These are phyloP conservation scores for Nigrograna mackinnonii DNA, from an alignment of 2,329 filamentous ascomycete genomes.

Conservation along the genomic window DNA sequence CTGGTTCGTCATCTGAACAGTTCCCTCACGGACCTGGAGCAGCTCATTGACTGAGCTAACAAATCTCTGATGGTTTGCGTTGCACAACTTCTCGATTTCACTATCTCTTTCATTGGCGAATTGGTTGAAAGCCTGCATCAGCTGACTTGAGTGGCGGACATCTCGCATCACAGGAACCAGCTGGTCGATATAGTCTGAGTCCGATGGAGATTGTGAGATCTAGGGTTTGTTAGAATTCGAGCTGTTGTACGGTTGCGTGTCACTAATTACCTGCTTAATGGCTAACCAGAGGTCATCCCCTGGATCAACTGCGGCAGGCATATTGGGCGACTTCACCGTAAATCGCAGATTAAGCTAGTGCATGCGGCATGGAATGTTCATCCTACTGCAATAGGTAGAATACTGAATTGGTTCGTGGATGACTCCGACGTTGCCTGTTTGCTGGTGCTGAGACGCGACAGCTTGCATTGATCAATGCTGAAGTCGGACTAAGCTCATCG, in stretches of 20 bases:
- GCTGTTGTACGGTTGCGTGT: too few species aligned
- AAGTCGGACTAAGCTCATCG: not conserved
- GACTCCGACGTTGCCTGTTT: too few species aligned
- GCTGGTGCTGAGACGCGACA: too few species aligned
- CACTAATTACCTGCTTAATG: constrained; percentile 51
- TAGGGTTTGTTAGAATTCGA: constrained; percentile 49
- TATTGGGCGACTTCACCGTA: too few species aligned
- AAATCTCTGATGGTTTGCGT: constrained; percentile 97
- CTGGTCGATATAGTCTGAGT: constrained; percentile 93
- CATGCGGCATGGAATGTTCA: too few species aligned
- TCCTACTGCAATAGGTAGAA: too few species aligned
- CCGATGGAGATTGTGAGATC: constrained; percentile 91
- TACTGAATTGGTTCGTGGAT: too few species aligned
- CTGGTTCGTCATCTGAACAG: constrained; percentile 83
- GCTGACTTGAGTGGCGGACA: constrained; percentile 74
- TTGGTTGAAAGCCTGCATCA: constrained; percentile 77
- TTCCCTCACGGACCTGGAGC: constrained; percentile 89
- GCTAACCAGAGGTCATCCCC: constrained; percentile 52
- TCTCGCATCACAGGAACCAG: constrained; percentile 93
- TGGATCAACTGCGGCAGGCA: constrained; percentile 44
- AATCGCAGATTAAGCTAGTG: too few species aligned
- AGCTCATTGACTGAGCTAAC: constrained; percentile 91
- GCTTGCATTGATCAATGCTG: too few species aligned
- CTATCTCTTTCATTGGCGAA: constrained; percentile 86
- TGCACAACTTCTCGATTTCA: constrained; percentile 92